Base-by-base conservation (phyloP, 2,329 filamentous ascomycete species). In the Xylaria multiplex region DNA sequence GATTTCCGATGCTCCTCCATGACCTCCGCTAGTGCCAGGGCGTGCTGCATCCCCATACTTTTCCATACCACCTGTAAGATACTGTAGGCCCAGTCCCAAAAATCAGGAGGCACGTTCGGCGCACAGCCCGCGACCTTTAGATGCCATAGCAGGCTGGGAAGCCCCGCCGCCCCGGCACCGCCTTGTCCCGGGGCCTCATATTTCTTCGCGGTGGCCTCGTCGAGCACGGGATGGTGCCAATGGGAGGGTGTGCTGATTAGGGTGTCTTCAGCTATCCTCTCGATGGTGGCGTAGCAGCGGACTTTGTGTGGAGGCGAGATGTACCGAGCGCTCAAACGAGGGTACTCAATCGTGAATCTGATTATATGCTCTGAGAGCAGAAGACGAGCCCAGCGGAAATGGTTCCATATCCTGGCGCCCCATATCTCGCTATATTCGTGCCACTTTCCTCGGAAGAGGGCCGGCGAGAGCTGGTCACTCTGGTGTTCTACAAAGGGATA, bases 311-410 rank as follows among this genome's bases (percentile, higher is more conserved):
- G 63, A 7, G 73, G 68, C 2, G 78, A 66, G 16, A 81, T 67
- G n/a, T 78, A 70, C 1, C 73, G 70, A 3, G 70, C 65, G 54
- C 79, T 78, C 4, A 81, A 82, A 6, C 71, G 56, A 0, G 84
- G 83, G 60, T 79, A 81, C 0, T 71, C 72, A 45, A 76, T 75
- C 5, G 76, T 74, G 37, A 81, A 73, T 11, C 79, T 78, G 9
- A 85, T 74, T 13, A 89, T 81, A 48, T 81, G 79, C 66, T 87
- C 81, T 71, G 81, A 84, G 16, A 83, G 73, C 9, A 88, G 75
- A 27, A 88, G 83, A n/a, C 85, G 83, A 6, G 82, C 81, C 81
- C 85, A 88, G 27, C 88, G 85, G 70, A 85, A 88, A 69, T 89
- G 83, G 65, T 85, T 86, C 85, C 85, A 89, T 46, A 85, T 80